Base-by-base conservation (phyloP, 2,329 filamentous ascomycete genomes). In the Aspergillus fischeri region DNA sequence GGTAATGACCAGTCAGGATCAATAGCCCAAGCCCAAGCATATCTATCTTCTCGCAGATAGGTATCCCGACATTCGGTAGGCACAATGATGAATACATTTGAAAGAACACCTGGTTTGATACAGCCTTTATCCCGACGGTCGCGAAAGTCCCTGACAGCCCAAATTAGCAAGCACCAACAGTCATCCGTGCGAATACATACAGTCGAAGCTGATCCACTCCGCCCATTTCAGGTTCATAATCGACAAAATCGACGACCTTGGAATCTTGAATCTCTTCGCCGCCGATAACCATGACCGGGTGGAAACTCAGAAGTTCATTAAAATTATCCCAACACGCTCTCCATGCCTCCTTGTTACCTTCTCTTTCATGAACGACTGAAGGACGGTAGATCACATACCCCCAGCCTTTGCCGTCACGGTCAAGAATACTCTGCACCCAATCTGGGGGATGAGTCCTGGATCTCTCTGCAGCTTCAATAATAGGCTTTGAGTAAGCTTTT, bases 1-100 rank as follows among this genome's bases (percentile, higher is more conserved):
- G 28, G 28, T 9, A 49, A 41, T n/a, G 57, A 17, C 60, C 60
- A 61, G 48, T 60, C 57, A 4, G 60, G 53, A 49, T 60, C 53
- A 47, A 61, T 48, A 49, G 55, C 53, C 60, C 55, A 61, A 8
- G 54, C 8, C 44, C 47, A 60, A 24, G 50, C 10, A 29, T 27
- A 57, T 17, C 11, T 0, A 35, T 47, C 21, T 27, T 28, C 11
- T 17, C 45, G 42, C 11, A 42, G 9, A 17, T 27, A 56, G 1
- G 57, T 44, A 24, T 21, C 21, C 10, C 50, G 55, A n/a, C 49
- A 25, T 44, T 57, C 55, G 2, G 32, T 42, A 9, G 44, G 52
- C 6, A 57, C 4, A 20, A 54, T 49, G 21, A 61, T 35, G 14
- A 61, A 52, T 6, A 61, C 60, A 38, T 61, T 51, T 4, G 50